phyloP scores from a whole-genome alignment of 2,329 filamentous ascomycete genomes.

The Diaporthe amygdali region DNA sequence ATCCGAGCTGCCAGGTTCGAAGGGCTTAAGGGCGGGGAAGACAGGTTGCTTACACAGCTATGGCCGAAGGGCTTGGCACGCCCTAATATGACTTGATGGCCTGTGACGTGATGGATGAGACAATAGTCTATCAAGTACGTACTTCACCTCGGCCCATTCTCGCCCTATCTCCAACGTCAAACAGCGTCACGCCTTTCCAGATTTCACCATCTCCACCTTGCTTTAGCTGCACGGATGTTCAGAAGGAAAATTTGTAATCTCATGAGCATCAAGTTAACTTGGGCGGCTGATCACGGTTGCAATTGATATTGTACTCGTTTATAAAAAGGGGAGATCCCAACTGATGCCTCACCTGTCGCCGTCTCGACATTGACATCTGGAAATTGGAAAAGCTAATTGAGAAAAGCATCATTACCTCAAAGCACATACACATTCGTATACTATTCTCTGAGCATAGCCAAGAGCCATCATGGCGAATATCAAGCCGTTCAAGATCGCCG shows the following conservation, averaged over 20 bases:
- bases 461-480: constrained; percentile 28
- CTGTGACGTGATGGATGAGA: constrained; percentile 1
- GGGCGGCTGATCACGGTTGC: background rate
- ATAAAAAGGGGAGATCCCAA: background rate
- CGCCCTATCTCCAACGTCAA: background rate
- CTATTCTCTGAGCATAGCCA: accelerated
- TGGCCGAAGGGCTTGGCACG: background rate
- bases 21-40: background rate
- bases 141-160: background rate
- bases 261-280: background rate
- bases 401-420: background rate
- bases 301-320: background rate
- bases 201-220: background rate
- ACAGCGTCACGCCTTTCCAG: background rate
- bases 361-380: no score
- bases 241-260: background rate
- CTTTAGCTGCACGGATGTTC: background rate
- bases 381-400: no score
- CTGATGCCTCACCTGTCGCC: background rate
- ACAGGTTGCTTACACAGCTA: background rate
- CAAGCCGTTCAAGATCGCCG: constrained; percentile 40
- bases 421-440: background rate
- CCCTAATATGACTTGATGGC: background rate
- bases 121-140: no score
- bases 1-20: background rate